Evolutionary conservation across 768 basidiomycete species (phyloP).

Genomic region (Lactarius akahatsu): DNA sequence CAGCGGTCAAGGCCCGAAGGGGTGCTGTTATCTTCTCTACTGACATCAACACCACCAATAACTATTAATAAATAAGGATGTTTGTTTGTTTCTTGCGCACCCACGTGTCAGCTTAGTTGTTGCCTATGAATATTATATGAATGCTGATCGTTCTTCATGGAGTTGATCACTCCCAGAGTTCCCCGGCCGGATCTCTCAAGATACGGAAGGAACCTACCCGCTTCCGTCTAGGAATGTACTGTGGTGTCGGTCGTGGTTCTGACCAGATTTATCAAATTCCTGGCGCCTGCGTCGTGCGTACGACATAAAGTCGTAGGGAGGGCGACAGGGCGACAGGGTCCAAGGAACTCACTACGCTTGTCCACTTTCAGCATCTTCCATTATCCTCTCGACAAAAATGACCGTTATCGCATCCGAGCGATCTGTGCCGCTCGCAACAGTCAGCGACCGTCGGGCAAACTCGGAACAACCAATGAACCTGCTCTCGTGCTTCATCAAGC

Average conservation of each 20-base stretch:
- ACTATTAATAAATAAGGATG: background rate
- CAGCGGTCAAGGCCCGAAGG: too few species aligned
- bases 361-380: background rate
- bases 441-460: conserved; percentile 2
- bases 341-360: background rate
- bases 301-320: background rate
- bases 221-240: background rate
- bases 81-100: background rate
- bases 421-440: background rate
- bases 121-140: background rate
- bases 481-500: conserved; percentile 56
- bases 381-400: background rate
- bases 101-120: background rate
- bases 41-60: background rate
- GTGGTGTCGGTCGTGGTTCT: background rate
- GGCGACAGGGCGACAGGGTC: background rate
- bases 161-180: background rate
- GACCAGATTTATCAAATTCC: background rate
- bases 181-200: conserved; percentile 15
- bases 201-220: conserved; percentile 12
- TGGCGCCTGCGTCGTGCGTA: background rate
- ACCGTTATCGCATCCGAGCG: conserved; percentile 4
- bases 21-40: too few species aligned
- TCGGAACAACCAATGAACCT: conserved; percentile 36
- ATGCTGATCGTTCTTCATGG: background rate